Base-by-base conservation (phyloP, 352 stramenopile genomes). In the Globisporangium splendens region DNA sequence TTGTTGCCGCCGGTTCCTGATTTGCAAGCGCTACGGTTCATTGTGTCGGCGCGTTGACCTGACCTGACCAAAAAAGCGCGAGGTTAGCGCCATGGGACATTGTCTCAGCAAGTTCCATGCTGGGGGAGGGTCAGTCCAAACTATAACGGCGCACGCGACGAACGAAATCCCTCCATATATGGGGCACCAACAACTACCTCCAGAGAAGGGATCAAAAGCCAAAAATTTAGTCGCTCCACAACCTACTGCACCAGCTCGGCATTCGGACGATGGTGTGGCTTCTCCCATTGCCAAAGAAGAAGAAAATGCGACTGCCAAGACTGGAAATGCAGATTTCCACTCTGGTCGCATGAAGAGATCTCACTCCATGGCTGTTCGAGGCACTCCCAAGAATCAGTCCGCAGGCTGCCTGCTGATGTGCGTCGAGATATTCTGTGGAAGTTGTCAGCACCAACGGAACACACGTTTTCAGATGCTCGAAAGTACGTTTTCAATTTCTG, bases 351-450 rank as follows among this genome's bases (percentile, higher is more conserved):
- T 53, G 38, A 51, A 63, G 47, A 49, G 49, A 18, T 49, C 56
- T 4, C 49, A 63, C 11, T 57, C 28, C 28, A 35, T 35, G 28
- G 28, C 28, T 35, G 28, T 35, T 35, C 28, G 28, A 35, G 8
- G 5, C 8, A 35, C 5, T 35, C 7, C 28, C 28, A 35, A 35
- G 28, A 35, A 35, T 35, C 28, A 35, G 28, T 35, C 28, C 28
- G 28, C 28, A 35, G 28, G 5, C 61, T 91, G 6, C 78, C 80
- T 0, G 56, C 73, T 12, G 76, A 86, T 41, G 79, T 83, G 48
- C 80, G 80, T 1, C 80, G 72, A 8, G 72, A 87, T 43, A 88
- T 91, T 47, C 63, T 91, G 17, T 86, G 75, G 69, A 82, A 84
- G 31, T 62, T 91, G 3, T 68, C 78, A 20, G 66, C 67, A 1